Base-by-base conservation (phyloP, 192 early-diverging fungal species). In the Oehlia diaphana region DNA sequence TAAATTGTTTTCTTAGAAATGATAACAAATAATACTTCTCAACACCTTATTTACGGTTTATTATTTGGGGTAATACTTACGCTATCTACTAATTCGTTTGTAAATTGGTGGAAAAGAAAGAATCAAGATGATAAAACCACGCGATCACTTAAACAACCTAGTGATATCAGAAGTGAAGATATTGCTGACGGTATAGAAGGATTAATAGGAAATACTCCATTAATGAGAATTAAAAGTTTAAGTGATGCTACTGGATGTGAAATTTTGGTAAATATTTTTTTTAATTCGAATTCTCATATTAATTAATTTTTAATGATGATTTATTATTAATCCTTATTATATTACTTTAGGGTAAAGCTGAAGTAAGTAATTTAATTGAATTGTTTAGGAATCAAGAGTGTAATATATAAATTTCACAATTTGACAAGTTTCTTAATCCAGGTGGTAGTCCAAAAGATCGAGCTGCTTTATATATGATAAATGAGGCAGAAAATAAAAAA, bases 361-460 rank as follows among this genome's bases (percentile, higher is more conserved):
- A 31, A 64, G 63, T 53, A 74, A 33, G 63, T 68, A 12, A 33
- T 44, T 7, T 28, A 80, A 4, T 47, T 21, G 16, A 47, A 47
- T 47, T 12, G 44, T 12, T 47, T 10, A 12, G 13, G 10, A 12
- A 47, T 47, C 7, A 42, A 47, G 4, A 47, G 12, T 47, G 13
- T 47, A 47, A 47, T 47, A n/a, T 68, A 42, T 8, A 50, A 33
- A 42, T 26, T 37, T 7, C 7, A 28, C 69, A 69, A 19, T 14
- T 69, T 39, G 33, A 13, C 47, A 69, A 99, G 91, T 97, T 97
- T 79, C 80, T 98, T 78, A 97, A 96, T 79, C 93, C 95, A 13
- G 97, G 95, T 26, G 97, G 96, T 44, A 95, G 93, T 81, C 89
- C 95, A 14, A 99, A 99, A 83, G 98, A 99, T 87, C 84, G 98